Conservation (phyloP, 352 stramenopile species). For the Globisporangium paroecandrum region DNA sequence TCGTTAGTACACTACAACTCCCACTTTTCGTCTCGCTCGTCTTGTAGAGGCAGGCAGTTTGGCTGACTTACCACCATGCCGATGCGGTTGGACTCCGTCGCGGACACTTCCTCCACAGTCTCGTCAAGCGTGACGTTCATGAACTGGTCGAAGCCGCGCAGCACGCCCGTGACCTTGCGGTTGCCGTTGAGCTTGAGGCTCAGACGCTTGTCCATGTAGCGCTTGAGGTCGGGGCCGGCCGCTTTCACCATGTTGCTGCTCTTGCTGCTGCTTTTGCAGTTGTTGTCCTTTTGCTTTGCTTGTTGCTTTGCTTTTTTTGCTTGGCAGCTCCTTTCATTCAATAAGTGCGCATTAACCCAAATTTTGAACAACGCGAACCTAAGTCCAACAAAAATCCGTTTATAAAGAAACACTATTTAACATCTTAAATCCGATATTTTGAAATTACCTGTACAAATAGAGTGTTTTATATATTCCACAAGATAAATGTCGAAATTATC, state of each 20-base stretch:
- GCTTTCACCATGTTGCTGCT: conserved; percentile 65
- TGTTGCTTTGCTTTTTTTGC: background rate
- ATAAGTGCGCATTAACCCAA: background rate
- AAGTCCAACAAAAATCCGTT: too few species aligned
- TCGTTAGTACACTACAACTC: background rate
- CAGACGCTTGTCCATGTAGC: conserved; percentile 95
- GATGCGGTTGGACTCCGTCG: conserved; percentile 85
- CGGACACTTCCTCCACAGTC: conserved; percentile 86
- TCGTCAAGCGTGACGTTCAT: conserved; percentile 97
- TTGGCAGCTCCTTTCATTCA: background rate
- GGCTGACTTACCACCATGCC: conserved; percentile 87
- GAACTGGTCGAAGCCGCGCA: conserved; percentile 96
- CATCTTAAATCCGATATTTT: too few species aligned
- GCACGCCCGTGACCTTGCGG: conserved; percentile 90
- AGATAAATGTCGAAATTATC: too few species aligned
- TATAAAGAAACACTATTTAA: too few species aligned
- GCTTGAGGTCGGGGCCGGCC: conserved; percentile 82
- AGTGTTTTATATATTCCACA: too few species aligned
- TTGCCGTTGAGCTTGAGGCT: conserved; percentile 94
- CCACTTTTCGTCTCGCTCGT: background rate
- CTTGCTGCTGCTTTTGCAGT: background rate
- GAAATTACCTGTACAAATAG: too few species aligned
- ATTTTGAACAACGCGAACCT: too few species aligned
- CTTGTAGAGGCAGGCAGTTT: background rate
- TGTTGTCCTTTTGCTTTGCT: conserved; percentile 13